Conservation (phyloP, 2,329 filamentous ascomycete genomes). For the Cladosporium sp. region DNA sequence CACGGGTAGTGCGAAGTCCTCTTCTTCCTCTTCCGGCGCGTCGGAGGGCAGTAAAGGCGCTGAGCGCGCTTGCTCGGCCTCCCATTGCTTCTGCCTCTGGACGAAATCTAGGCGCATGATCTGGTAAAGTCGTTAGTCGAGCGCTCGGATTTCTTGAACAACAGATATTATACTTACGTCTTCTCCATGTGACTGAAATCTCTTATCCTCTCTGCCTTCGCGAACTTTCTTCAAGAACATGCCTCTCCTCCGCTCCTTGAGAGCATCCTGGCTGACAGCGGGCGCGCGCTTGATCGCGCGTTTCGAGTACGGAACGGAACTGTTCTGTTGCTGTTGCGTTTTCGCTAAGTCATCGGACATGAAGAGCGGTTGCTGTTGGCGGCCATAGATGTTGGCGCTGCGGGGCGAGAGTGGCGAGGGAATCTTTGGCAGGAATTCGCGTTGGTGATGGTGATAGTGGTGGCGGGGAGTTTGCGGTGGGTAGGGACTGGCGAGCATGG, state of each 20-base stretch:
- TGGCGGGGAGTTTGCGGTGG: background rate
- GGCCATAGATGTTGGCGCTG: slow-evolving; percentile 33
- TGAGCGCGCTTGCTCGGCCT: slow-evolving; percentile 38
- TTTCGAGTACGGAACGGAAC: slow-evolving; percentile 21
- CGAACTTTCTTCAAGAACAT: slow-evolving; percentile 61
- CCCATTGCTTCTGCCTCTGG: slow-evolving; percentile 40
- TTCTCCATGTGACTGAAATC: slow-evolving; percentile 43
- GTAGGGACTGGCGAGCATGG: slow-evolving; percentile 7
- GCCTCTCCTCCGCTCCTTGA: slow-evolving; percentile 59
- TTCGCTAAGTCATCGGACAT: slow-evolving; percentile 18
- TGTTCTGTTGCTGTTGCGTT: background rate
- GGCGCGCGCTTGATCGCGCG: slow-evolving; percentile 60
- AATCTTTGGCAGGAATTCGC: slow-evolving; percentile 25
- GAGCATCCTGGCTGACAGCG: slow-evolving; percentile 54
- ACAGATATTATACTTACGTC: slow-evolving; percentile 36
- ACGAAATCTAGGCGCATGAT: slow-evolving; percentile 46
- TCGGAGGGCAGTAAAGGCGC: slow-evolving; percentile 36
- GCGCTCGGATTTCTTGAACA: too few relatives aligned
- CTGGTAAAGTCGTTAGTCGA: too few relatives aligned
- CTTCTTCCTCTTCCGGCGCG: slow-evolving; percentile 20
- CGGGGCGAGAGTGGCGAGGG: slow-evolving; percentile 44
- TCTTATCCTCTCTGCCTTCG: slow-evolving; percentile 40
- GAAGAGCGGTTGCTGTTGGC: slow-evolving; percentile 14
- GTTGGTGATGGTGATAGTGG: slow-evolving; percentile 1
- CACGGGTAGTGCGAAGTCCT: slow-evolving; percentile 17